phyloP scores from a whole-genome alignment of 768 basidiomycete genomes.

The Phylloporus sp. region DNA sequence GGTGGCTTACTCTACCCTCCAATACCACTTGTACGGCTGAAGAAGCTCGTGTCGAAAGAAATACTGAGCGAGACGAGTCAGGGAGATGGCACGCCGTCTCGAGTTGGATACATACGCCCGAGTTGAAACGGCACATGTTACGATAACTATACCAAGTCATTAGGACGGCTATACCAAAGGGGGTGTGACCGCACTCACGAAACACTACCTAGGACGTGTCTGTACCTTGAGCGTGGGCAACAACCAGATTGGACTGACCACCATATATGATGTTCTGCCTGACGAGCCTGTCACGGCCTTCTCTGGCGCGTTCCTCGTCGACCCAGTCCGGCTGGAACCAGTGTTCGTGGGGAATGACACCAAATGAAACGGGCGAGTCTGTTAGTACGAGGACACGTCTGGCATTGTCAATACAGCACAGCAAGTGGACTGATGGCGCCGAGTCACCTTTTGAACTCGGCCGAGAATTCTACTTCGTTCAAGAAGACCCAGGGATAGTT shows the following conservation, averaged over 20 bases:
- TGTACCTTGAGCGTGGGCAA: conserved; percentile 5
- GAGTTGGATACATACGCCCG: conserved; percentile 42
- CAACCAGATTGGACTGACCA: conserved; percentile 30
- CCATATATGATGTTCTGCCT: conserved; percentile 45
- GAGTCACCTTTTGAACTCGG: conserved; percentile 46
- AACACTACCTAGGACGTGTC: conserved; percentile 35
- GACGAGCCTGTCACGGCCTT: conserved; percentile 49
- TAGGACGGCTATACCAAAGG: neutral
- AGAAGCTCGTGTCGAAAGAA: conserved; percentile 55
- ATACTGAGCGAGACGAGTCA: conserved; percentile 32
- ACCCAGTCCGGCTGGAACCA: conserved; percentile 75
- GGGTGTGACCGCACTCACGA: conserved; percentile 29
- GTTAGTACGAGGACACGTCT: conserved; percentile 37
- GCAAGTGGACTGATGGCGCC: neutral
- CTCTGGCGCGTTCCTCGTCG: conserved; percentile 57
- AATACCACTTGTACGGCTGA: conserved; percentile 53
- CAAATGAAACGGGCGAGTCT: conserved; percentile 44
- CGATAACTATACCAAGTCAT: conserved; percentile 41
- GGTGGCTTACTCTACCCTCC: conserved; percentile 50
- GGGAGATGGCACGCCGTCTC: neutral
- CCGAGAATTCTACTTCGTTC: conserved; percentile 55
- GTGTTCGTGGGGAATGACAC: conserved; percentile 51
- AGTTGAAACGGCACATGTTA: conserved; percentile 78
- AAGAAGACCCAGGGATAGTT: conserved; percentile 62
- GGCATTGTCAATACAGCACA: conserved; percentile 12